Evolutionary conservation across 78 protist species (phyloP), one percentile per base, ranked within the genome.

Genomic region (Dictyostelium intermedium): DNA sequence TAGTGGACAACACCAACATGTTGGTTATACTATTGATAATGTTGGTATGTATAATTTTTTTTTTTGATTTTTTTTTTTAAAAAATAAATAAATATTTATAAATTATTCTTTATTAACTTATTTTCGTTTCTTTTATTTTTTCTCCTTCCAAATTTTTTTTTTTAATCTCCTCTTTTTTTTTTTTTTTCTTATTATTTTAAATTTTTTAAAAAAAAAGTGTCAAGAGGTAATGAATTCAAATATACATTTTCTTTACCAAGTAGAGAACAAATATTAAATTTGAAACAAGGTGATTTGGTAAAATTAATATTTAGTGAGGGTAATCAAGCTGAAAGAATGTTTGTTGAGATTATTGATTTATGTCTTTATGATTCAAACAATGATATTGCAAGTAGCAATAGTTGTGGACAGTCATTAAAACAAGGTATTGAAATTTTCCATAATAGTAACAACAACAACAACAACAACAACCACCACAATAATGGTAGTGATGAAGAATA

Each of bases 231-330:
- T 60, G 61, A 37, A 10, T 83, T 37, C 27, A 84, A 84, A 70
- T 84, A 84, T 84, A 70, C 91, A 63, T 84, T 84, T 32, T 34
- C 91, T 70, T 25, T 84, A 16, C 91, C 91, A 9, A 66, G 66
- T 23, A 45, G 41, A 14, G 47, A 84, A 14, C 79, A 70, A 45
- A 84, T 84, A 39, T 25, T 66, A 30, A 41, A 25, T 35, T 45
- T 84, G 23, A 61, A 70, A 70, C 69, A n/a, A 37, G 91, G 81
- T 35, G 91, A 84, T n/a, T 56, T 84, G 8, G 91, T 84, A 10
- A 84, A 84, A 84, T 84, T 84, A 39, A 84, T 84, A 11, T 84
- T 84, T 45, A 84, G 41, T n/a, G 78, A 84, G 27, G 37, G 73
- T 6, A 47, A 37, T 83, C 30, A 23, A 37, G 30, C 89, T 6